Evolutionary conservation across 176 grass and related monocot species (phyloP).

Genomic region (Phyllostachys edulis): DNA sequence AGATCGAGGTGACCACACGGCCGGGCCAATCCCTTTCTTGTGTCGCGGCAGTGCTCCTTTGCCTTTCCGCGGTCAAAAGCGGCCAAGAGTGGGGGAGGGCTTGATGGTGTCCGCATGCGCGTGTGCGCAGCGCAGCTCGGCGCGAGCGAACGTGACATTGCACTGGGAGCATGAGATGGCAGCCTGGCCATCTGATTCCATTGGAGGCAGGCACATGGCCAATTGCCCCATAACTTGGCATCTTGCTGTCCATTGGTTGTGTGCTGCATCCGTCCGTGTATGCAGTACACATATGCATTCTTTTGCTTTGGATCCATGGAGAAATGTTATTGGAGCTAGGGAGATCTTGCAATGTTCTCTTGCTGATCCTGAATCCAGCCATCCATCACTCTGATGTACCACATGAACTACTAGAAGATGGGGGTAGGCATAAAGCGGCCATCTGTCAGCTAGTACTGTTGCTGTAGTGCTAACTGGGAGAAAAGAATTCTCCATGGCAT

Average conservation of each 20-base stretch:
- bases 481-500: background rate
- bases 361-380: background rate
- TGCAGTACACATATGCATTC: background rate
- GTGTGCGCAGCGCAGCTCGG: background rate
- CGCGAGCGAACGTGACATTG: background rate
- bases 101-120: background rate
- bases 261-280: background rate
- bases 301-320: background rate
- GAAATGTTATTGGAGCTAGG: background rate
- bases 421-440: background rate
- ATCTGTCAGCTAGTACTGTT: constrained; percentile 15
- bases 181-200: background rate
- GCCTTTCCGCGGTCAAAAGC: constrained; percentile 30
- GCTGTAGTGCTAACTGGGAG: background rate
- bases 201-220: constrained; percentile 22
- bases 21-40: background rate
- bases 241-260: constrained; percentile 28
- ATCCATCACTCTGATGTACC: background rate
- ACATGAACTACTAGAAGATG: background rate
- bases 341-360: background rate
- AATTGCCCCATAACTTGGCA: constrained; percentile 15
- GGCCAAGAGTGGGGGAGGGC: background rate
- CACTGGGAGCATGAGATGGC: background rate
- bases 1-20: constrained; percentile 4
- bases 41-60: constrained; percentile 21